Evolutionary conservation across 2,329 filamentous ascomycete species (phyloP).

Genomic region (Calonectria naviculata): DNA sequence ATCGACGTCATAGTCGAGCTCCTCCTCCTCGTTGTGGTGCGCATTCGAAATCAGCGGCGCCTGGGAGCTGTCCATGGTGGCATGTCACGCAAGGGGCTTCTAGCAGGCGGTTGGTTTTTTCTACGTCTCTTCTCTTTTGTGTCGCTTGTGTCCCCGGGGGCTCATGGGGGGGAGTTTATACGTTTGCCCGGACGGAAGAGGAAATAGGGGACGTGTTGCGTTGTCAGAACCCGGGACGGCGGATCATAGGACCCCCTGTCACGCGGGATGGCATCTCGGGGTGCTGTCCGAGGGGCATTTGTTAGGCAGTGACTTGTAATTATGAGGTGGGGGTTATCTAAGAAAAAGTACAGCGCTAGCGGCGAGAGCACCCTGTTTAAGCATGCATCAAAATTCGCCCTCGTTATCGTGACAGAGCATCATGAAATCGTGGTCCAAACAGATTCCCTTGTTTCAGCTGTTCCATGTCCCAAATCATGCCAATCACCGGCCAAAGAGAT

Average conservation of each 20-base stretch:
- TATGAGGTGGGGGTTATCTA: accelerated
- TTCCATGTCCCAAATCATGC: background rate
- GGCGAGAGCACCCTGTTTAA: background rate
- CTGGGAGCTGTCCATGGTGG: constrained; percentile 50
- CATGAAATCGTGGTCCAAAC: background rate
- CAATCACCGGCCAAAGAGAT: constrained; percentile 15
- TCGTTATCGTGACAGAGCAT: background rate
- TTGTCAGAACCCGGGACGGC: constrained; percentile 23
- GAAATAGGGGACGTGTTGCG: constrained; percentile 20
- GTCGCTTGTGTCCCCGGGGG: constrained; percentile 12
- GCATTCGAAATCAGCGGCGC: constrained; percentile 51
- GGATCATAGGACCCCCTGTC: constrained; percentile 38
- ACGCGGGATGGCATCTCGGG: constrained; percentile 31
- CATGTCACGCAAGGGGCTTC: constrained; percentile 9
- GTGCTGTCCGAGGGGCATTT: constrained; percentile 1
- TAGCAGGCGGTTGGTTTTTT: background rate
- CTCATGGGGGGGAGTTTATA: constrained; percentile 25
- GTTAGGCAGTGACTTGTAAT: constrained; percentile 12
- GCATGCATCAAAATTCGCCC: background rate
- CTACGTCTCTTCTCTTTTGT: background rate
- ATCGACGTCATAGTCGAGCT: constrained; percentile 44
- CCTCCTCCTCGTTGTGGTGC: constrained; percentile 43
- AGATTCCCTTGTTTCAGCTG: background rate
- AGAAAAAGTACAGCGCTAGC: constrained; percentile 28
- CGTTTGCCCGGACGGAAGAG: constrained; percentile 7